Evolutionary conservation across 257 asterid genomes (phyloP).

Genomic region (Plantago major): DNA sequence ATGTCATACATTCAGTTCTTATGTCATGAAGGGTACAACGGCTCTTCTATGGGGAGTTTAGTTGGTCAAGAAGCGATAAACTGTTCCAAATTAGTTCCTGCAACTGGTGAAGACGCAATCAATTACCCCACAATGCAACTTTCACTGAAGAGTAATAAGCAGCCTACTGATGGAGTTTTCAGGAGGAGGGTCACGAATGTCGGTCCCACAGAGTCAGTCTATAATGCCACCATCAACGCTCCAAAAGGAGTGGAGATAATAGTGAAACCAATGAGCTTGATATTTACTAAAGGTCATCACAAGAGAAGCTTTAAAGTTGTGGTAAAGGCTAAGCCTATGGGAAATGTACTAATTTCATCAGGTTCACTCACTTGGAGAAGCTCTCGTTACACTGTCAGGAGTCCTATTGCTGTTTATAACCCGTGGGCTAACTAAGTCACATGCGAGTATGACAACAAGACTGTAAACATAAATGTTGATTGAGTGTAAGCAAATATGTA

Average conservation of each 20-base stretch:
- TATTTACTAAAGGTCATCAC: conserved; percentile 41
- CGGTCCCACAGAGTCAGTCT: conserved; percentile 43
- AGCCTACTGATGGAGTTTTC: conserved; percentile 54
- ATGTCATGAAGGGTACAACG: conserved; percentile 68
- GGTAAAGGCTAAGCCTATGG: conserved; percentile 62
- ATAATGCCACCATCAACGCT: conserved; percentile 64
- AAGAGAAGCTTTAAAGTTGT: conserved; percentile 64
- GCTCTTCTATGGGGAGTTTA: conserved; percentile 47
- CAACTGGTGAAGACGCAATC: conserved; percentile 59
- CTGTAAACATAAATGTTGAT: background rate
- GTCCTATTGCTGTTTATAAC: conserved; percentile 56
- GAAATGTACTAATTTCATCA: conserved; percentile 34
- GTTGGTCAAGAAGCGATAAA: conserved; percentile 37
- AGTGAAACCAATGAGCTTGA: conserved; percentile 53
- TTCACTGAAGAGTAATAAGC: conserved; percentile 39
- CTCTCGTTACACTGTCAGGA: conserved; percentile 45
- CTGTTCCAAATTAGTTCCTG: conserved; percentile 66
- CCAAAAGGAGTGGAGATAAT: conserved; percentile 60
- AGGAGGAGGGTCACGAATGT: conserved; percentile 70
- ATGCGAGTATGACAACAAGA: background rate
- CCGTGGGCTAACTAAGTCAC: conserved; percentile 29
- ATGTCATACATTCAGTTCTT: conserved; percentile 70
- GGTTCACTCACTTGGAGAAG: conserved; percentile 73
- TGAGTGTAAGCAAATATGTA: background rate
- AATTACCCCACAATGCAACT: conserved; percentile 96